A percentile compares a stretch with the other conserved stretches of the same genome.
These are phyloP conservation scores for Aureobasidium sp. DNA, from an alignment of 2,329 filamentous ascomycete genomes.

Conservation along the genomic window DNA sequence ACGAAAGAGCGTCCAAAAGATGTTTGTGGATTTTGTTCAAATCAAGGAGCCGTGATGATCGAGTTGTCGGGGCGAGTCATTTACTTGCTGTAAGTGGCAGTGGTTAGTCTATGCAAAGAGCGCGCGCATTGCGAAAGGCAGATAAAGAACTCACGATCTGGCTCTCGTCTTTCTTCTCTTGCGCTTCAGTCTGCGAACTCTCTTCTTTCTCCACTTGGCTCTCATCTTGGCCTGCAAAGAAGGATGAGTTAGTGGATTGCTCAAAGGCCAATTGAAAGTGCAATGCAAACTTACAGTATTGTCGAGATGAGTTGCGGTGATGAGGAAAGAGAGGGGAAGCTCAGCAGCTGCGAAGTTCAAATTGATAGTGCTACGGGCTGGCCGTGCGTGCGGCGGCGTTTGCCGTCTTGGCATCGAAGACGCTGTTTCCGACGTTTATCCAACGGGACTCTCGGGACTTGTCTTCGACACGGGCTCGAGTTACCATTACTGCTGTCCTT, in stretches of 20 bases:
- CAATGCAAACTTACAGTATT: slow-evolving; percentile 30
- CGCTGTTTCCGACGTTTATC: background rate
- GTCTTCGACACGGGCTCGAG: background rate
- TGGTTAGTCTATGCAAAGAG: slow-evolving; percentile 15
- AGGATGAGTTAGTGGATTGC: background rate
- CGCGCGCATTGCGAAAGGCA: too few species aligned
- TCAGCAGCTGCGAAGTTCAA: slow-evolving; percentile 12
- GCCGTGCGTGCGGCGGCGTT: slow-evolving; percentile 12
- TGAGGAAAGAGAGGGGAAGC: slow-evolving; percentile 24
- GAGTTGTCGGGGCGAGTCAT: slow-evolving; percentile 34
- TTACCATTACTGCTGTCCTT: background rate
- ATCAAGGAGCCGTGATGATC: slow-evolving; percentile 17
- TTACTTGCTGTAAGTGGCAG: slow-evolving; percentile 31
- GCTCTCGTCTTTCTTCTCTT: slow-evolving; percentile 99
- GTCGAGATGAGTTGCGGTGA: slow-evolving; percentile 34
- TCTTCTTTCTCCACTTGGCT: slow-evolving; percentile 99
- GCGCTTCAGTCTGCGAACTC: slow-evolving; percentile 96
- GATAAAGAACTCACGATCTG: slow-evolving; percentile 64
- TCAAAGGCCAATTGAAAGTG: slow-evolving; percentile 16
- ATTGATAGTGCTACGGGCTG: background rate
- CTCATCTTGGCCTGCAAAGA: slow-evolving; percentile 50
- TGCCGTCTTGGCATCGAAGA: slow-evolving; percentile 12
- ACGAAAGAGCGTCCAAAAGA: background rate
- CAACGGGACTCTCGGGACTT: background rate
- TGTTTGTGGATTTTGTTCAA: background rate